phyloP scores from a whole-genome alignment of 768 basidiomycete species.

The Panaeolus papilionaceus region DNA sequence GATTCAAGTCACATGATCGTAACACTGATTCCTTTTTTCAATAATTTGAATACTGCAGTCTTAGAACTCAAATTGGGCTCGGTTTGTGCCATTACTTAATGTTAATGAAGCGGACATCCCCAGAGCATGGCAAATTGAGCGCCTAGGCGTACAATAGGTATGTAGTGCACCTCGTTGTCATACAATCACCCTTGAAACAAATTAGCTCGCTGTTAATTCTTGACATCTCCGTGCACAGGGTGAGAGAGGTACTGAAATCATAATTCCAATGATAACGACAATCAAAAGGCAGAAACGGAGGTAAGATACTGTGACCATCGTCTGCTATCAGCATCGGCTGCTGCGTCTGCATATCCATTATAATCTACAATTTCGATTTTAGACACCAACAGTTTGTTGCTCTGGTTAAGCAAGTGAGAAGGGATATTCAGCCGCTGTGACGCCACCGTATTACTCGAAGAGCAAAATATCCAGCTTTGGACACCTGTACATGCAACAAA shows the following conservation, averaged over 20 bases:
- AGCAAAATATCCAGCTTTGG: conserved; percentile 64
- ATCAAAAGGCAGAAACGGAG: conserved; percentile 15
- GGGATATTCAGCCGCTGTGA: conserved; percentile 59
- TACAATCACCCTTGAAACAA: too few species aligned
- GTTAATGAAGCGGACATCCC: too few species aligned
- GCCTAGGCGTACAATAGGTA: too few species aligned
- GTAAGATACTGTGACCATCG: conserved; percentile 43
- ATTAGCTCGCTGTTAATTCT: too few species aligned
- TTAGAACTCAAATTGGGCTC: background rate
- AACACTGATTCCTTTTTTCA: background rate
- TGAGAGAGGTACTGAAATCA: too few species aligned
- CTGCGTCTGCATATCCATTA: conserved; percentile 63
- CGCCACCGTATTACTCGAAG: conserved; percentile 53
- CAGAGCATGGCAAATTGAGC: too few species aligned
- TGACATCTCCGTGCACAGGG: too few species aligned
- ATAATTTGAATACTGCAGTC: background rate
- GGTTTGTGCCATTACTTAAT: too few species aligned
- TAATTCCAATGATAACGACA: conserved; percentile 5
- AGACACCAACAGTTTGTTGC: conserved; percentile 55
- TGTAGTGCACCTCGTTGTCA: too few species aligned
- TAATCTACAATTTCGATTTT: conserved; percentile 65
- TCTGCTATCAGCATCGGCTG: conserved; percentile 46
- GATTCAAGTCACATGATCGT: conserved; percentile 26
- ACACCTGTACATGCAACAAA: conserved; percentile 60
- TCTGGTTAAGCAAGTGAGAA: conserved; percentile 46